Conservation (phyloP, 345 rosid species). For the Eucalyptus tenuipes region DNA sequence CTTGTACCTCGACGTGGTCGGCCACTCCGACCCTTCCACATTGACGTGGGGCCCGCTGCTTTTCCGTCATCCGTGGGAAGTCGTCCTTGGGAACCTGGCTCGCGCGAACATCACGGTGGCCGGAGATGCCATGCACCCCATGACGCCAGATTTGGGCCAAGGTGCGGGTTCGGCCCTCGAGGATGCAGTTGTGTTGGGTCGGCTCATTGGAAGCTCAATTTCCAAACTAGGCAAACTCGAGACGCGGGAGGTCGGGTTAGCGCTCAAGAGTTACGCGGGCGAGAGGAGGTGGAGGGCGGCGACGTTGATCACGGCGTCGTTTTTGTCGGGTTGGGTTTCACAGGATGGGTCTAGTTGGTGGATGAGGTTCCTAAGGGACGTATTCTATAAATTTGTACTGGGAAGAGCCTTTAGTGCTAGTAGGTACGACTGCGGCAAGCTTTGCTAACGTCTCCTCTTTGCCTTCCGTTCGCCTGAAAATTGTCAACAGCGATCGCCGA, state of each 20-base stretch:
- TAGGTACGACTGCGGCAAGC: slow-evolving; percentile 22
- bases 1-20: slow-evolving; percentile 4
- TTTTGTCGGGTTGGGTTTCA: slow-evolving; percentile 22
- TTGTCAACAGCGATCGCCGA: not conserved
- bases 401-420: not conserved
- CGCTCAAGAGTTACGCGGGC: not conserved
- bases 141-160: slow-evolving; percentile 36
- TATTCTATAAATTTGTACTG: not conserved
- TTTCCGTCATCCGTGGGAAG: slow-evolving; percentile 24
- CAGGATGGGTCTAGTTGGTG: slow-evolving; percentile 12
- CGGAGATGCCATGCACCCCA: slow-evolving; percentile 49
- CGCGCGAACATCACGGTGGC: slow-evolving; percentile 24
- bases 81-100: slow-evolving; percentile 11
- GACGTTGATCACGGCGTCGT: slow-evolving; percentile 4
- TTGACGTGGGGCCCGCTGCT: slow-evolving; percentile 11
- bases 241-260: not conserved
- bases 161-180: slow-evolving; percentile 32
- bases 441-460: not conserved
- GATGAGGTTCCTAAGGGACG: slow-evolving; percentile 13
- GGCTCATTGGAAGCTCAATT: slow-evolving; percentile 12
- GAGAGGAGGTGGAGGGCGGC: slow-evolving; percentile 25
- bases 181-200: slow-evolving; percentile 24
- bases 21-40: slow-evolving; percentile 10
- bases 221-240: not conserved
- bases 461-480: not conserved